phyloP scores from a whole-genome alignment of 1,139 yeast genomes.

The Magnusiomyces suaveolens region DNA sequence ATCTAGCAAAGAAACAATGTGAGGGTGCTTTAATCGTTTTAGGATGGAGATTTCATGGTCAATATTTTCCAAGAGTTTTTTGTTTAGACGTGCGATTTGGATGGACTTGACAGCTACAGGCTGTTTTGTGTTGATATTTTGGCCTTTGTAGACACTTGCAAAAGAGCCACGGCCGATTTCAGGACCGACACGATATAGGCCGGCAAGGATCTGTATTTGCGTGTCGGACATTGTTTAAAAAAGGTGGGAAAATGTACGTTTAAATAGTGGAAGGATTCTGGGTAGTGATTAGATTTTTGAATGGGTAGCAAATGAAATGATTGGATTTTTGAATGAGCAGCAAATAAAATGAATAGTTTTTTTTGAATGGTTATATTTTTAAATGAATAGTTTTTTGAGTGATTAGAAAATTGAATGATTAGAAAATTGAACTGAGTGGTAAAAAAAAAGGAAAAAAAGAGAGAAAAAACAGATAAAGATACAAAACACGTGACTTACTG shows the following conservation, averaged over 20 bases:
- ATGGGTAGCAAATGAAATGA: background rate
- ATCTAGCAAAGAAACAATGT: slow-evolving; percentile 77
- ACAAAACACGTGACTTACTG: background rate
- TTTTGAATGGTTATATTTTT: too few species aligned
- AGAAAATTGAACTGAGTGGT: background rate
- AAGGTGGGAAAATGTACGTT: background rate
- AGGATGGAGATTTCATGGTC: slow-evolving; percentile 85
- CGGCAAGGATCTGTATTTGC: slow-evolving; percentile 6
- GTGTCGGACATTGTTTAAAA: slow-evolving; percentile 5
- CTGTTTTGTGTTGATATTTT: slow-evolving; percentile 37
- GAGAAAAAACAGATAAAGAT: background rate
- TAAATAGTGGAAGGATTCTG: too few species aligned
- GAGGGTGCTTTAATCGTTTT: slow-evolving; percentile 83
- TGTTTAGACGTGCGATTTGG: slow-evolving; percentile 69
- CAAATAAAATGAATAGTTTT: background rate
- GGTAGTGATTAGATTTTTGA: background rate
- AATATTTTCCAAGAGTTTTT: slow-evolving; percentile 76
- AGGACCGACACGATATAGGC: slow-evolving; percentile 44
- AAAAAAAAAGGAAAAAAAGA: background rate
- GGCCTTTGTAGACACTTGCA: slow-evolving; percentile 83
- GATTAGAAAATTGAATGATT: background rate
- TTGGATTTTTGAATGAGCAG: too few species aligned
- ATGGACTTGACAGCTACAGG: slow-evolving; percentile 87
- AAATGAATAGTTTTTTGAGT: background rate
- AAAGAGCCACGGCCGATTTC: slow-evolving; percentile 93